Conservation (phyloP, 1,284 basidiomycete genomes). For the Boletellus sp. region DNA sequence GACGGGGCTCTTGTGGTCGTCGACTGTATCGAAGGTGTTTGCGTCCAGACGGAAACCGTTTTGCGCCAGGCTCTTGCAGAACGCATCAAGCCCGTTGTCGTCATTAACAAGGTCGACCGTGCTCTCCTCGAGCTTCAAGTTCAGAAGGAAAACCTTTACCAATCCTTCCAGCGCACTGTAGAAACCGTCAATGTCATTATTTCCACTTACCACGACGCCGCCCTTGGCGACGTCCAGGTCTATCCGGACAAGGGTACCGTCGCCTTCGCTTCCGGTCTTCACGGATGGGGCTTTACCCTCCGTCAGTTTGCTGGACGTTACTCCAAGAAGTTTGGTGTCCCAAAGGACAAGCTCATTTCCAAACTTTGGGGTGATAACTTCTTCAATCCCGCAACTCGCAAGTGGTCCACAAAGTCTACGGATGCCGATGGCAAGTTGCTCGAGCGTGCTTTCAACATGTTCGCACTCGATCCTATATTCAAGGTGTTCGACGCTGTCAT, state of each 20-base stretch:
- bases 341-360: constrained; percentile 97
- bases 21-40: constrained; percentile 99
- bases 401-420: constrained; percentile 85
- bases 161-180: constrained; percentile 96
- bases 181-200: constrained; percentile 99
- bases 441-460: constrained; percentile 92
- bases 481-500: constrained; percentile 98
- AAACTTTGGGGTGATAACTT: constrained; percentile 99
- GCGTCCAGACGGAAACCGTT: constrained; percentile 99
- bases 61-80: constrained; percentile 96
- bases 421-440: constrained; percentile 85
- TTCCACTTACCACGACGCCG: constrained; percentile 94
- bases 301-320: constrained; percentile 96
- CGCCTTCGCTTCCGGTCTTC: constrained; percentile 98
- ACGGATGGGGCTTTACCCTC: constrained; percentile 99
- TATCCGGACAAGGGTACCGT: constrained; percentile 99
- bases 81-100: constrained; percentile 99
- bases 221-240: constrained; percentile 97
- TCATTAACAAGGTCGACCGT: constrained; percentile 99
- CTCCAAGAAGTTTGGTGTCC: constrained; percentile 98
- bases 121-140: constrained; percentile 99
- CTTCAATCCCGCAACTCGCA: constrained; percentile 97
- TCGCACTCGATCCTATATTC: constrained; percentile 99
- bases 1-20: constrained; percentile 99
- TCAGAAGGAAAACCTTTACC: constrained; percentile 95